Base-by-base conservation (phyloP, 352 stramenopile genomes). In the Blastocystis sp. region DNA sequence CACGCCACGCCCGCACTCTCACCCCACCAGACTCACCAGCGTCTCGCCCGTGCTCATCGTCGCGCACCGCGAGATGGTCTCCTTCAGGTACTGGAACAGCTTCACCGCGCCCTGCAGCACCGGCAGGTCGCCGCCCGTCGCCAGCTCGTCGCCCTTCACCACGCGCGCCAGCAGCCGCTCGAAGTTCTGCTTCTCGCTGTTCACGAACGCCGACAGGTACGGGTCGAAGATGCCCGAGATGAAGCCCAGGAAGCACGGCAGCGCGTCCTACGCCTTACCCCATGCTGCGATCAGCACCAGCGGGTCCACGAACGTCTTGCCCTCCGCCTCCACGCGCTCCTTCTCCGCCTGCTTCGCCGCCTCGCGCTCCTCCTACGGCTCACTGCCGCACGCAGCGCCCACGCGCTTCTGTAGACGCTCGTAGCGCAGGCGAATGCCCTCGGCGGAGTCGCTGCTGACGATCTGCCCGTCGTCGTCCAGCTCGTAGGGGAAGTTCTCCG, bases 31-130 rank as follows among this genome's bases (percentile, higher is more conserved):
- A 61, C 97, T 92, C 88, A 98, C 98, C 86, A 99, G 98, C 11
- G 96, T 98, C 90, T 98, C 94, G 28, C 96, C 96, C 67, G 95
- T 98, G 0, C 95, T 98, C 45, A 99, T 90, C 34, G 94, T 95
- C 28, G 95, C 97, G 86, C 96, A 99, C 21, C 96, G 93, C 86
- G 97, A 97, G 53, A 98, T 95, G 7, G 95, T 97, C 81, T 97
- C 98, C 70, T 98, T 97, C 87, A 99, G 98, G 91, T 98, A 98
- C 61, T 97, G 94, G 89, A 99, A 98, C 88, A 98, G 94, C 88
- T 97, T 97, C 21, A 97, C 96, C 1, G 95, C 98, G 52, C 94
- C 97, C 1, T 94, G 97, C 89, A 98, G 98, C 7, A 98, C 95
- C 0, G 95, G 94, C 21, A 98, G 90, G 67, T 96, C 94, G 11